phyloP scores from a whole-genome alignment of 768 basidiomycete genomes.

The Exidia glandulosa region DNA sequence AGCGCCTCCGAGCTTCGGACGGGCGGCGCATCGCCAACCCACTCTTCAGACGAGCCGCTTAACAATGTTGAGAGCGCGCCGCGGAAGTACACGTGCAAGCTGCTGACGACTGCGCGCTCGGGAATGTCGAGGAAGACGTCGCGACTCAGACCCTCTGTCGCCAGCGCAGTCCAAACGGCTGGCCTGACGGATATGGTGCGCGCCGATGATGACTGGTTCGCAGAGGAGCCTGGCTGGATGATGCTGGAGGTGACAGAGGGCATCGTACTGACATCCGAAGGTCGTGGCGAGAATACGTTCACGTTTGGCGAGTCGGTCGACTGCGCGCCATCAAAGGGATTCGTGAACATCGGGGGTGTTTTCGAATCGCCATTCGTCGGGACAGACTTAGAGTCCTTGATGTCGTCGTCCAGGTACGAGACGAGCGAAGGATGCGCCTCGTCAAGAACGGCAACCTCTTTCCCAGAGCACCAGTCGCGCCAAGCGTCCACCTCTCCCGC shows the following conservation, averaged over 20 bases:
- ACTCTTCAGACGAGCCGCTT: slow-evolving; percentile 34
- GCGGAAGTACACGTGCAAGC: slow-evolving; percentile 53
- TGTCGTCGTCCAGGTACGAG: background rate
- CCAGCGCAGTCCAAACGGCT: slow-evolving; percentile 39
- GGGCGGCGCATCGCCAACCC: slow-evolving; percentile 6
- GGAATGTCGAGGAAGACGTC: slow-evolving; percentile 58
- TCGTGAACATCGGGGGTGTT: too few relatives aligned
- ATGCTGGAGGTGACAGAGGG: slow-evolving; percentile 38
- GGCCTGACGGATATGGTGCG: background rate
- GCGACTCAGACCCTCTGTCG: slow-evolving; percentile 56
- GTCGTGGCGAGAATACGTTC: slow-evolving; percentile 44
- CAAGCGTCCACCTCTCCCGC: slow-evolving; percentile 39
- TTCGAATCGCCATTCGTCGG: too few relatives aligned
- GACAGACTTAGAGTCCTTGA: background rate
- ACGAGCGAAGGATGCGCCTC: background rate
- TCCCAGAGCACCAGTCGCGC: slow-evolving; percentile 12
- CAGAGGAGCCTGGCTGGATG: slow-evolving; percentile 7
- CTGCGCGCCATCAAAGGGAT: slow-evolving; percentile 8
- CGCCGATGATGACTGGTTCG: background rate
- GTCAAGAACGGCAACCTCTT: slow-evolving; percentile 19
- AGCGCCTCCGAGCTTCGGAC: background rate
- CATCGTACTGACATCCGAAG: slow-evolving; percentile 28
- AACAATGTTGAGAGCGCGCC: slow-evolving; percentile 32
- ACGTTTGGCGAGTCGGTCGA: slow-evolving; percentile 30
- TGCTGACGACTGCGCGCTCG: slow-evolving; percentile 46